These are phyloP conservation scores for Pisolithus thermaeus DNA, from an alignment of 1,284 basidiomycete genomes.

Conservation along the genomic window DNA sequence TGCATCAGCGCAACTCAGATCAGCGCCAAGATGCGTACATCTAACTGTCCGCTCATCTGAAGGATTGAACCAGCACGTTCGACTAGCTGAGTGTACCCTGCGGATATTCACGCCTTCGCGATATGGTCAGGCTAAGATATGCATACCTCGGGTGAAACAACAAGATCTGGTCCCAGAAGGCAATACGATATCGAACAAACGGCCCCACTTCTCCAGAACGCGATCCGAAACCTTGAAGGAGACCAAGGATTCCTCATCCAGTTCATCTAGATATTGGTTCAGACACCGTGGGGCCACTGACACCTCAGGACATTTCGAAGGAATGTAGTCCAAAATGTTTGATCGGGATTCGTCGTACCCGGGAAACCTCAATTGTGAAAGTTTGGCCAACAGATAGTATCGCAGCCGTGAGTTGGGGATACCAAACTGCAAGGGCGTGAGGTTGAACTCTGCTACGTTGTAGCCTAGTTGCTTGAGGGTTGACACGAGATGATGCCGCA, in stretches of 20 bases:
- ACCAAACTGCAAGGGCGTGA: constrained; percentile 71
- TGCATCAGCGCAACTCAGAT: background rate
- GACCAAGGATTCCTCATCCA: constrained; percentile 13
- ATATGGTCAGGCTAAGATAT: background rate
- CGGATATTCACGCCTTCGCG: background rate
- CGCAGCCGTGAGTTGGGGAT: constrained; percentile 74
- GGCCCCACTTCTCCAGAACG: constrained; percentile 67
- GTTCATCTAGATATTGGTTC: constrained; percentile 46
- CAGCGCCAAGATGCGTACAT: constrained; percentile 41
- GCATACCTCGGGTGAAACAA: constrained; percentile 70
- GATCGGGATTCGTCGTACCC: constrained; percentile 12
- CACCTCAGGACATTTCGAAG: constrained; percentile 4
- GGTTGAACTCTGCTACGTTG: constrained; percentile 50
- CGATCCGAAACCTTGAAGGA: constrained; percentile 48
- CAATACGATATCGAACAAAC: constrained; percentile 69
- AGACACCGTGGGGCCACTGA: constrained; percentile 24
- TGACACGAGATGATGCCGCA: constrained; percentile 47
- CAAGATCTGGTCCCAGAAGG: constrained; percentile 60
- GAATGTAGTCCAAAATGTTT: constrained; percentile 18
- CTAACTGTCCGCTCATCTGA: constrained; percentile 58
- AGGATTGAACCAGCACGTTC: constrained; percentile 71
- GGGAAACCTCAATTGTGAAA: constrained; percentile 33
- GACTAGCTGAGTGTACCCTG: constrained; percentile 71
- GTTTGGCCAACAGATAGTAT: constrained; percentile 69
- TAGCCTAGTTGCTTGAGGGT: constrained; percentile 51